These are phyloP conservation scores for Apophysomyces trapeziformis DNA, from an alignment of 371 early-diverging fungal genomes.

Conservation along the genomic window DNA sequence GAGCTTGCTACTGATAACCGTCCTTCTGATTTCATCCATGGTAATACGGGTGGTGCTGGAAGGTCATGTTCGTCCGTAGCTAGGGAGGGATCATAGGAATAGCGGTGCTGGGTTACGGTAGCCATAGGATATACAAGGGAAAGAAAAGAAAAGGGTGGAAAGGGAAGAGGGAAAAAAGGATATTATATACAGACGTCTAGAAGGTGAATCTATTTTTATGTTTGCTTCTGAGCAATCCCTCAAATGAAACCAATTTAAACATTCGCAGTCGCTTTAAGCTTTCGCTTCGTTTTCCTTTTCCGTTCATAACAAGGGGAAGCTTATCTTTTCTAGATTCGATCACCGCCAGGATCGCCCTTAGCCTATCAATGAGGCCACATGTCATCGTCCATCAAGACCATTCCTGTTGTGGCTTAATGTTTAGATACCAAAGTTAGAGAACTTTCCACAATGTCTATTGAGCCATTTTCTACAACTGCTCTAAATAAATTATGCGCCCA, in stretches of 20 bases:
- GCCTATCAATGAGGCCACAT: conserved; percentile 6
- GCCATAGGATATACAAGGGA: background rate
- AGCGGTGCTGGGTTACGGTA: background rate
- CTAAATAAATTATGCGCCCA: too few relatives aligned
- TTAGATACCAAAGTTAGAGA: too few relatives aligned
- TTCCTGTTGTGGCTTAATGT: too few relatives aligned
- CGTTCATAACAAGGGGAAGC: background rate
- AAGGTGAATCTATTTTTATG: too few relatives aligned
- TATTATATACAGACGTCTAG: too few relatives aligned
- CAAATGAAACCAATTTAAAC: background rate
- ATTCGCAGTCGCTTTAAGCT: background rate
- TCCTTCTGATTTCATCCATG: conserved; percentile 50
- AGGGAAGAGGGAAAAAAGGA: background rate
- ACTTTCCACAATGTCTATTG: too few relatives aligned
- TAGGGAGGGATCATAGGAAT: background rate
- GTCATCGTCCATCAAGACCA: background rate
- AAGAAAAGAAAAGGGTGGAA: background rate
- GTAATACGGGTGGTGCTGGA: conserved; percentile 44
- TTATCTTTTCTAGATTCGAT: conserved; percentile 8
- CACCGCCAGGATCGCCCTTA: background rate
- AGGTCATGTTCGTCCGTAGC: conserved; percentile 11
- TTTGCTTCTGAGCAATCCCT: background rate
- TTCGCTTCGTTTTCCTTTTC: background rate
- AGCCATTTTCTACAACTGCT: too few relatives aligned
- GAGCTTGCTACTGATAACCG: background rate